Evolutionary conservation across 805 yeast genomes (phyloP), one percentile per base, ranked within the genome.

Genomic region (Suhomyces vadensis): DNA sequence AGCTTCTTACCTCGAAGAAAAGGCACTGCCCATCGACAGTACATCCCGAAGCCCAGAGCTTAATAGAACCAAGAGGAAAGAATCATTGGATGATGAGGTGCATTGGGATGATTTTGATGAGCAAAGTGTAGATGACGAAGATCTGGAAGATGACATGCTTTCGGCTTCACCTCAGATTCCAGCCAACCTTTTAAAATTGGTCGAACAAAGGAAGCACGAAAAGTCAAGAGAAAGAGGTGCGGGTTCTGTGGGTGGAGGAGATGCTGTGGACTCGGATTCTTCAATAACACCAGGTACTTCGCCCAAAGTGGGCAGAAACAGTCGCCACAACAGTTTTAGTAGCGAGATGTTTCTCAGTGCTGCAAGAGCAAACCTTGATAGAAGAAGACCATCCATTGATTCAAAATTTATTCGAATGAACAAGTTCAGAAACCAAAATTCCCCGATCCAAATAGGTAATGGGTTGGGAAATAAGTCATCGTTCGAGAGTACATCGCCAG

Each of bases 101-200:
- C 27, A 42, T 1, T 54, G 58, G 56, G 64, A 60, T 6, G 67
- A 40, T 31, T 40, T 22, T 13, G 66, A 62, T 21, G 53, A 45
- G 41, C 50, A 50, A 36, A 53, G 58, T 31, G 48, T 63, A n/a
- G 71, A 67, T 47, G 75, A 69, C 43, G 74, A 69, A 38, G 75
- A 71, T 29, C 51, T 68, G 42, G 75, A 71, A 52, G 73, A 75
- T 37, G 75, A 72, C 25, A 48, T 68, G 17, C 59, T 81, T 19
- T 77, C 83, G 0, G 81, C 80, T 4, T 82, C 87, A 1, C 89
- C 89, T 1, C 86, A 83, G 52, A 82, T 83, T 2, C 89, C 89
- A 0, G 77, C 78, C 25, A 79, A 79, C 36, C 65, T 83, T 13
- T 61, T 83, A 31, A 71, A 76, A 53, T 60, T 77, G 53, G 87